Conservation (phyloP, 805 yeast species). For the Wickerhamiella brachini region DNA sequence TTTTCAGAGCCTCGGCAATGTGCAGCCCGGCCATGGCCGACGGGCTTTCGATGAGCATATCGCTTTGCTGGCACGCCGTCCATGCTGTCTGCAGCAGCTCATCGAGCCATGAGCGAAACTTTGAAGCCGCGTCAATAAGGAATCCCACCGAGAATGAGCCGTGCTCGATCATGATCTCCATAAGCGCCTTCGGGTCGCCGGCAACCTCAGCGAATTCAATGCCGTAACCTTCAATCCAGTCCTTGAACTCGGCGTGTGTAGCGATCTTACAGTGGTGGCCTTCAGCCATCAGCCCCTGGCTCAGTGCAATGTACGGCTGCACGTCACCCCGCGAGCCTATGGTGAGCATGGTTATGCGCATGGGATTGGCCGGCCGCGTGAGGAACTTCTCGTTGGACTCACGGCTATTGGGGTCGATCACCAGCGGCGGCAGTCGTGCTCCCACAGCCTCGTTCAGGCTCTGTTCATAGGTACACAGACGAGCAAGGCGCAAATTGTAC, state of each 20-base stretch:
- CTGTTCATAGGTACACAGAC: conserved; percentile 16
- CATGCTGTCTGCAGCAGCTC: conserved; percentile 63
- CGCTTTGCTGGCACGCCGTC: conserved; percentile 75
- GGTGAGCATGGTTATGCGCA: conserved; percentile 57
- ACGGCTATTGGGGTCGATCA: conserved; percentile 14
- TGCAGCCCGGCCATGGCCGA: conserved; percentile 93
- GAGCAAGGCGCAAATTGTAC: conserved; percentile 13
- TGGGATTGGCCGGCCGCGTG: conserved; percentile 39
- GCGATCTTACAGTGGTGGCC: conserved; percentile 81
- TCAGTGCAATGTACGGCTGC: conserved; percentile 89
- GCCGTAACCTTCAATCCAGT: conserved; percentile 57
- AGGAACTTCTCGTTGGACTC: conserved; percentile 12
- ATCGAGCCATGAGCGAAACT: conserved; percentile 71
- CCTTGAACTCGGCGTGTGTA: conserved; percentile 69
- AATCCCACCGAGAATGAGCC: conserved; percentile 77
- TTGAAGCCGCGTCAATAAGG: conserved; percentile 65
- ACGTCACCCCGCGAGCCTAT: conserved; percentile 96
- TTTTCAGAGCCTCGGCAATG: conserved; percentile 79
- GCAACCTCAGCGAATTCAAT: conserved; percentile 64
- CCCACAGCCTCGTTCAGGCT: conserved; percentile 4
- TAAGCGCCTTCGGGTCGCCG: conserved; percentile 83
- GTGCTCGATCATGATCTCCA: conserved; percentile 85
- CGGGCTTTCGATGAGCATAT: conserved; percentile 85
- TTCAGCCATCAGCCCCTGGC: conserved; percentile 58
- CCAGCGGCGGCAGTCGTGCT: conserved; percentile 15